Base-by-base conservation (phyloP, 2,329 filamentous ascomycete species). In the Alternaria gaisen region DNA sequence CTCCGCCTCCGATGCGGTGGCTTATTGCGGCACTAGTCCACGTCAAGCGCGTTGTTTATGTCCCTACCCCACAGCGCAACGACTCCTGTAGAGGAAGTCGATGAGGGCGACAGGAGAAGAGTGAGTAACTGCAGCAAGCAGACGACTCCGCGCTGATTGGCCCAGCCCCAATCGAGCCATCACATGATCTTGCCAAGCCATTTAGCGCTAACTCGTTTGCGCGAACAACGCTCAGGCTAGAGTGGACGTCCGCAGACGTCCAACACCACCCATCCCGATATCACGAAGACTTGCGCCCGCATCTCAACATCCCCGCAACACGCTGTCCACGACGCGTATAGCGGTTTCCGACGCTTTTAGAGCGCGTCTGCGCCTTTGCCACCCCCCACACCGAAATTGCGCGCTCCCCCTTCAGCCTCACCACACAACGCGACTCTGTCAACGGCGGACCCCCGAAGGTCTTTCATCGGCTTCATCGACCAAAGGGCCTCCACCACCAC, bases 221-320 rank as follows among this genome's bases (percentile, higher is more conserved):
- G 58, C 58, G 12, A 48, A 57, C 60, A 53, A 60, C 60, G 60
- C 52, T 55, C 60, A 62, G 60, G 47, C 60, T 60, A 53, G 56
- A 56, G 28, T 30, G 56, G 53, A 58, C 53, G 58, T 52, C 56
- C 53, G 53, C 60, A 60, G 62, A 67, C 64, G 61, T 61, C 60
- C 64, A 69, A 72, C 67, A 71, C 67, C 65, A 68, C 71, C 64
- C 70, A 71, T 71, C 68, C 70, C 66, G 67, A 68, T 69, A 67
- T 73, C 69, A 71, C 69, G 62, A 67, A 69, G 68, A 58, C 61
- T 65, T 71, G 67, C 73, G 66, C 71, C 75, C 71, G 70, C 76
- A 77, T 77, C 76, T 70, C 71, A 68, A 62, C 64, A 70, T 69
- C 70, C 65, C 66, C 72, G 69, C 75, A 74, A 75, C 76, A 76